Percentiles rank a stretch among this genome's conserved stretches.
phyloP scores from a whole-genome alignment of 2,329 filamentous ascomycete species.

The Pyricularia sp. region DNA sequence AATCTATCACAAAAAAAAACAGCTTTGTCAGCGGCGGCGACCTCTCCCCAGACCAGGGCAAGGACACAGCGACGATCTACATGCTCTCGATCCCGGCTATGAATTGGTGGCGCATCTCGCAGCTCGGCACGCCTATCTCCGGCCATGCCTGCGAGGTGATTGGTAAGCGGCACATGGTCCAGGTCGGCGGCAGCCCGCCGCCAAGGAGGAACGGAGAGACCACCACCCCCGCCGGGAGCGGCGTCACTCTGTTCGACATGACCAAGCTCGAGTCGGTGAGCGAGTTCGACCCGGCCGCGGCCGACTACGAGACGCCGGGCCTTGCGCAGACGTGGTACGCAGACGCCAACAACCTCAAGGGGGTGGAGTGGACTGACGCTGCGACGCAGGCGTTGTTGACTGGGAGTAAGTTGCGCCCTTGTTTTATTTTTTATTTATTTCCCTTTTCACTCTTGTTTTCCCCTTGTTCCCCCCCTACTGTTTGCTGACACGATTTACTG shows the following conservation, averaged over 20 bases:
- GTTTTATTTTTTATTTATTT: not conserved
- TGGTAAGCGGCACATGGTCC: conserved; percentile 26
- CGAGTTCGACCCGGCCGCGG: conserved; percentile 22
- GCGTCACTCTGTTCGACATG: conserved; percentile 30
- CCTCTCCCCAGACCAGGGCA: not conserved
- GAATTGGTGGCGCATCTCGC: conserved; percentile 21
- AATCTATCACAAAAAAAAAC: not conserved
- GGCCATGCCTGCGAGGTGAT: conserved; percentile 25
- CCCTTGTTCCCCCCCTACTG: no score
- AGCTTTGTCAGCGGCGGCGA: not conserved
- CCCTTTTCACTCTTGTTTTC: not conserved
- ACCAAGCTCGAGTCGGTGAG: conserved; percentile 23
- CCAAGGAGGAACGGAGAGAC: conserved; percentile 13
- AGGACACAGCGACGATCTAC: conserved; percentile 13
- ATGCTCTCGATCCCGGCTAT: conserved; percentile 29
- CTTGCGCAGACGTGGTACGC: conserved; percentile 24
- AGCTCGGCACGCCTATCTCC: conserved; percentile 14
- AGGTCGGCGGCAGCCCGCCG: conserved; percentile 23
- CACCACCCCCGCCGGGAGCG: conserved; percentile 21
- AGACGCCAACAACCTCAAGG: conserved; percentile 10
- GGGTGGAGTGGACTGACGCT: not conserved
- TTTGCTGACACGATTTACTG: not conserved
- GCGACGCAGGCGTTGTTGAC: not conserved
- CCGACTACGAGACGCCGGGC: conserved; percentile 4
- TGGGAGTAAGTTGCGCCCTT: not conserved